A percentile compares a stretch with the other conserved stretches of the same genome.
phyloP scores from a whole-genome alignment of 805 yeast species.

The Sugiyamaella marilandica region DNA sequence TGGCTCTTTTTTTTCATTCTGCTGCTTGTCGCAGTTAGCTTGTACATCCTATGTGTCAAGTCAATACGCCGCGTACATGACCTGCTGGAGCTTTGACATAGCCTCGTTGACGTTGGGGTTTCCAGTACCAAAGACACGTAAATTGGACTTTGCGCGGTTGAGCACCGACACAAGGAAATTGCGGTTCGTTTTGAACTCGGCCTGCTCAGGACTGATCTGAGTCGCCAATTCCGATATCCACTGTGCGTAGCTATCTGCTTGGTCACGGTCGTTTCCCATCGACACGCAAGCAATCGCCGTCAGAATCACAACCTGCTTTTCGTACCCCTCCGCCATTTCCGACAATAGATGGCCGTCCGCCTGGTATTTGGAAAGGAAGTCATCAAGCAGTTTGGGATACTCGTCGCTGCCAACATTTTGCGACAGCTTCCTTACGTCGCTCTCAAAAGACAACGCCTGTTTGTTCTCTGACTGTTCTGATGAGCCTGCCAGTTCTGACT shows the following conservation, averaged over 20 bases:
- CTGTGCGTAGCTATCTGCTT: background rate
- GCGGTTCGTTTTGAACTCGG: conserved; percentile 5
- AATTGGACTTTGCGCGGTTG: conserved; percentile 11
- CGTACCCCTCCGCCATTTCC: background rate
- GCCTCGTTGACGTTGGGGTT: conserved; percentile 1
- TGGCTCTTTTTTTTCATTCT: too few species aligned
- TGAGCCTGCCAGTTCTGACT: too few species aligned
- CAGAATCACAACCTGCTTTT: conserved; percentile 10
- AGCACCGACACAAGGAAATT: conserved; percentile 12
- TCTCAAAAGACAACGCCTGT: background rate
- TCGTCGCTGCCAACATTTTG: background rate
- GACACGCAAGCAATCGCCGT: conserved; percentile 13
- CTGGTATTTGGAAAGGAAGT: background rate
- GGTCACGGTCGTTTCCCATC: background rate
- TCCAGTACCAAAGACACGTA: conserved; percentile 1
- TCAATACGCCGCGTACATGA: conserved; percentile 1
- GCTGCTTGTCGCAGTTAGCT: too few species aligned
- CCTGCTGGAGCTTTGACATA: background rate
- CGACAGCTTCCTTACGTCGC: background rate
- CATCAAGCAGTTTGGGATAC: background rate
- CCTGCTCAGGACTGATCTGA: background rate
- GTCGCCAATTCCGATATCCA: conserved; percentile 5
- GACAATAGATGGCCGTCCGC: background rate
- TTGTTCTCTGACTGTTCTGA: background rate
- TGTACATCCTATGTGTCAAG: too few species aligned